phyloP scores from a whole-genome alignment of 2,329 filamentous ascomycete genomes.

The Calonectria pauciramosa region DNA sequence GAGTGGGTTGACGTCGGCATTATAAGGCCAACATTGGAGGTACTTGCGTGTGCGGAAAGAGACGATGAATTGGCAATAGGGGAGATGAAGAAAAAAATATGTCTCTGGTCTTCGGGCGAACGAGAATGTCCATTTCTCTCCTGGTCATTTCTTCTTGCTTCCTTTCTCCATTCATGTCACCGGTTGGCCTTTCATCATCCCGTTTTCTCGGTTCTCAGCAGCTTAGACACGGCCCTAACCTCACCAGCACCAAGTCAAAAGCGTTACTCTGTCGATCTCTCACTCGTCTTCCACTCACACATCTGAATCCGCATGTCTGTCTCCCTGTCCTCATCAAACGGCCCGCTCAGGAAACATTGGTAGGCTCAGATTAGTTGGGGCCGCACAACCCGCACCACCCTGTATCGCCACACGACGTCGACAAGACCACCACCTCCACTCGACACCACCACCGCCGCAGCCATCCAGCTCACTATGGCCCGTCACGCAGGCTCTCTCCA shows the following conservation, averaged over 20 bases:
- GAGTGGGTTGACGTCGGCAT: constrained; percentile 10
- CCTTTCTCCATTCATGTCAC: background rate
- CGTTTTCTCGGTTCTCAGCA: background rate
- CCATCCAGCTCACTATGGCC: constrained; percentile 5
- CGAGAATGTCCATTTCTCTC: background rate
- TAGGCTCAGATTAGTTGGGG: constrained; percentile 10
- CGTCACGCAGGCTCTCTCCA: background rate
- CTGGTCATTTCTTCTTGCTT: background rate
- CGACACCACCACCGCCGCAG: background rate
- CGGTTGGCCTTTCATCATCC: background rate
- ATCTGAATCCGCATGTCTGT: constrained; percentile 7
- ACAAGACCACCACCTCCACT: constrained; percentile 14
- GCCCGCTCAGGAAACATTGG: constrained; percentile 15
- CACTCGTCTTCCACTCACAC: constrained; percentile 15
- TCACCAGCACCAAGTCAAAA: background rate
- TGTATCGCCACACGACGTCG: constrained; percentile 21
- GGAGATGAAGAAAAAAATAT: background rate
- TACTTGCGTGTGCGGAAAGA: background rate
- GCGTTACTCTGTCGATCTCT: constrained; percentile 1
- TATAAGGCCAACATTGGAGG: constrained; percentile 1
- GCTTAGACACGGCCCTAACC: background rate
- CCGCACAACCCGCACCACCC: constrained; percentile 18
- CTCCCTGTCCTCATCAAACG: background rate
- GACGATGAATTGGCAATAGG: background rate
- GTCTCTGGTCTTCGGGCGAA: background rate